Conservation (phyloP, 805 yeast genomes). For the Kazachstania psychrophila region DNA sequence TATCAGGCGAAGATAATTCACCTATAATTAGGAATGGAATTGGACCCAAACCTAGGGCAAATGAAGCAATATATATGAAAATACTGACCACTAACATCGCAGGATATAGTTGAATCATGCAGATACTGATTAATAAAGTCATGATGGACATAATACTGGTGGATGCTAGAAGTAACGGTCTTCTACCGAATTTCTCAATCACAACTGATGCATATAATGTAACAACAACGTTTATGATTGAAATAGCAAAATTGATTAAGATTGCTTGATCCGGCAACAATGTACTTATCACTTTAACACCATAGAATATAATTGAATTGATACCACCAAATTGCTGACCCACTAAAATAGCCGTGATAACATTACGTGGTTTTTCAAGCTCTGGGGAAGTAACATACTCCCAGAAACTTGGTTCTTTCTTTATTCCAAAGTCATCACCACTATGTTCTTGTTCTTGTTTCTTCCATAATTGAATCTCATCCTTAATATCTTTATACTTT, state of each 20-base stretch:
- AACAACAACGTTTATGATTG: constrained; percentile 62
- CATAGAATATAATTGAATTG: constrained; percentile 86
- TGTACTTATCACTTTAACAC: constrained; percentile 71
- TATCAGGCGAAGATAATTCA: constrained; percentile 69
- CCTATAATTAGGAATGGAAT: constrained; percentile 84
- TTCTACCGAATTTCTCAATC: constrained; percentile 71
- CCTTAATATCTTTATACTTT: constrained; percentile 12
- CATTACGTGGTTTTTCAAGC: constrained; percentile 50
- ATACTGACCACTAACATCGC: constrained; percentile 52
- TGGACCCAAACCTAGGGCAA: constrained; percentile 92
- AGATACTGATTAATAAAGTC: constrained; percentile 54
- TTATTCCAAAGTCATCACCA: background rate
- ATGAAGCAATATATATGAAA: constrained; percentile 66
- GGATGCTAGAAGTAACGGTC: constrained; percentile 58
- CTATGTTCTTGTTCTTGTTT: constrained; percentile 4
- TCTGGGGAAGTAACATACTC: constrained; percentile 43
- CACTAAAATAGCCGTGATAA: constrained; percentile 62
- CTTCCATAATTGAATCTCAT: constrained; percentile 18
- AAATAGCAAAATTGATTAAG: constrained; percentile 63
- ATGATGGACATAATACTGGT: constrained; percentile 59
- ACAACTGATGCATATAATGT: constrained; percentile 67
- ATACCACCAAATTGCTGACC: constrained; percentile 92
- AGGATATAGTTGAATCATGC: constrained; percentile 44
- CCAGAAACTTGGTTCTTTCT: constrained; percentile 17
- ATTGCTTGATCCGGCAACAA: constrained; percentile 67